Evolutionary conservation across 2,329 filamentous ascomycete genomes (phyloP).

Genomic region (Penicillium sp.): DNA sequence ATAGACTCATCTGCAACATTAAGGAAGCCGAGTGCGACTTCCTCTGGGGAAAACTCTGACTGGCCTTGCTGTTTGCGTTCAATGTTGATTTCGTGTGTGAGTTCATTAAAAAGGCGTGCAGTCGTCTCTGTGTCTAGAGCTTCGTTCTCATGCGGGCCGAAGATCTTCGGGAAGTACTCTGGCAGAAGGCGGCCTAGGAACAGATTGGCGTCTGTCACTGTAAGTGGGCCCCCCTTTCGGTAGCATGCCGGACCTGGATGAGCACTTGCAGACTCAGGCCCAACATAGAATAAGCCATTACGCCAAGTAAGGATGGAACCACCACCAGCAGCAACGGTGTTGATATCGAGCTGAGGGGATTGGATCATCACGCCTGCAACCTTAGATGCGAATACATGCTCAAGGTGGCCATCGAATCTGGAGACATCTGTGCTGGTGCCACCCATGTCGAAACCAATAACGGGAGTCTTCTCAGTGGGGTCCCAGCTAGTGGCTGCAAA

Average conservation of each 20-base stretch:
- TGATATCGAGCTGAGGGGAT: constrained; percentile 88
- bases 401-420: constrained; percentile 80
- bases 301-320: constrained; percentile 69
- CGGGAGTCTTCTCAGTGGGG: constrained; percentile 71
- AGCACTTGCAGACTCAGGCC: constrained; percentile 85
- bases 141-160: constrained; percentile 84
- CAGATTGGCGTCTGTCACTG: constrained; percentile 88
- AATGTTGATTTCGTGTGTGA: constrained; percentile 73
- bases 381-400: constrained; percentile 91
- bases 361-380: constrained; percentile 94
- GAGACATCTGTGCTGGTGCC: constrained; percentile 88
- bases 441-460: constrained; percentile 96
- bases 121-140: constrained; percentile 75
- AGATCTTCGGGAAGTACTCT: constrained; percentile 95
- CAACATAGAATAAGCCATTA: constrained; percentile 88
- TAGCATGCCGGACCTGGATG: constrained; percentile 92
- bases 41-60: constrained; percentile 67
- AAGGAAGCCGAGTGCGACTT: constrained; percentile 43
- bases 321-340: constrained; percentile 88
- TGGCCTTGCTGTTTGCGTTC: constrained; percentile 52
- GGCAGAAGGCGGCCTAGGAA: constrained; percentile 82
- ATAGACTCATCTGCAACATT: constrained; percentile 45
- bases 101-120: constrained; percentile 68
- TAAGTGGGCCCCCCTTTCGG: constrained; percentile 83
- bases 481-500: constrained; percentile 92